These are phyloP conservation scores for Neofusicoccum kwambonambiense DNA, from an alignment of 2,329 filamentous ascomycete genomes.

Conservation along the genomic window DNA sequence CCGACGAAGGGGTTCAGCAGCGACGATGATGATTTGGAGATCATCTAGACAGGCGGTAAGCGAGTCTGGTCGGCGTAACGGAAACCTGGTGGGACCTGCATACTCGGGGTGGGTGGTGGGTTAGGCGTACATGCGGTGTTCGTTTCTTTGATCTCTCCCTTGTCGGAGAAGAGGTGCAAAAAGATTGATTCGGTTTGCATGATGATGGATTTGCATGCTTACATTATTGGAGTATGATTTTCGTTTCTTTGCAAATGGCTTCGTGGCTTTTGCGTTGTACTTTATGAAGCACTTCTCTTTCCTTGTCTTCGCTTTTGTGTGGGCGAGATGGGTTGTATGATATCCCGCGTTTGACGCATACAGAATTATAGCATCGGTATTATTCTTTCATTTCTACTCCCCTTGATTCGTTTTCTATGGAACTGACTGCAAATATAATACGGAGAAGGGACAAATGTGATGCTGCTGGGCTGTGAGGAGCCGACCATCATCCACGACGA, in stretches of 20 bases:
- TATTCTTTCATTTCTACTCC: not conserved
- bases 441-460: no score
- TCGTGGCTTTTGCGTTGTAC: not conserved
- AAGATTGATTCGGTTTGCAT: not conserved
- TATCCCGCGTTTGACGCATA: slow-evolving; percentile 10
- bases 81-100: no score
- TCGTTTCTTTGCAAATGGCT: not conserved
- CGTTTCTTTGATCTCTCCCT: not conserved
- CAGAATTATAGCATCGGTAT: not conserved
- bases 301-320: not conserved
- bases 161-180: no score
- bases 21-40: slow-evolving; percentile 50
- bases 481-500: no score
- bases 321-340: not conserved
- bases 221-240: not conserved
- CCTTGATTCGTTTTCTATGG: no score
- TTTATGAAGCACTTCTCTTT: not conserved
- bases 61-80: no score
- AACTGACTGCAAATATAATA: no score
- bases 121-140: not conserved
- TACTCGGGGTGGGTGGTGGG: not conserved
- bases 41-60: slow-evolving; percentile 33
- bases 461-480: no score
- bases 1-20: slow-evolving; percentile 22
- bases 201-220: not conserved